Base-by-base conservation (phyloP, 2,329 filamentous ascomycete genomes). In the Paecilomyces sp. region DNA sequence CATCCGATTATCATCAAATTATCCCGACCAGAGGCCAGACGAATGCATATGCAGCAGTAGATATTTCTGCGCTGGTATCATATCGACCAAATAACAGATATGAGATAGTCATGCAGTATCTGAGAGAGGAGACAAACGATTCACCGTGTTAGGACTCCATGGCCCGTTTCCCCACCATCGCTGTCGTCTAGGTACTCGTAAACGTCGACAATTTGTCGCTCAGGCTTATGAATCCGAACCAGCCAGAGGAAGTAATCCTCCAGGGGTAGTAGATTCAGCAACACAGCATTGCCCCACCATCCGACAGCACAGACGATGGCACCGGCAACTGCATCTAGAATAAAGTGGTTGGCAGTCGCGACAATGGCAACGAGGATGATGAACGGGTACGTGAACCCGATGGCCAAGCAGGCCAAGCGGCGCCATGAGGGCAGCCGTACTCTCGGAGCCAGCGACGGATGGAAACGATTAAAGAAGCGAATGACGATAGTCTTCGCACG, bases 311-410 rank as follows among this genome's bases (percentile, higher is more conserved):
- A 90, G 2, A 90, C 86, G 33, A 83, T 67, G 5, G 86, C 84
- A 13, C 88, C 88, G 0, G 87, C 88, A 1, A 89, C 82, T 0
- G 88, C 88, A 69, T 90, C 88, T 6, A 90, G 81, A 55, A 90
- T 80, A 70, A 89, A 85, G 72, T 90, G 88, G 70, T 90, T 90
- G 54, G 88, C 88, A 0, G 88, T 90, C 2, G 88, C 84, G 25
- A 90, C 80, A 64, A 90, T 90, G 28, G 86, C 87, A 8, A 83
- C 78, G 4, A 90, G 74, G 62, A 91, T 90, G 28, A 83, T 77
- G 5, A 82, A 70, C 0, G 88, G 88, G 67, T 91, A 91, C 3
- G 82, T 72, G 66, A 87, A 78, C 51, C 87, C 88, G 18, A 84
- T 61, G 1, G 73, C 59, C 8, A 84, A 60, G 64, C 80, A 84